These are phyloP conservation scores for Saussurea involucrata DNA, from an alignment of 129 eudicot genomes.

Conservation along the genomic window DNA sequence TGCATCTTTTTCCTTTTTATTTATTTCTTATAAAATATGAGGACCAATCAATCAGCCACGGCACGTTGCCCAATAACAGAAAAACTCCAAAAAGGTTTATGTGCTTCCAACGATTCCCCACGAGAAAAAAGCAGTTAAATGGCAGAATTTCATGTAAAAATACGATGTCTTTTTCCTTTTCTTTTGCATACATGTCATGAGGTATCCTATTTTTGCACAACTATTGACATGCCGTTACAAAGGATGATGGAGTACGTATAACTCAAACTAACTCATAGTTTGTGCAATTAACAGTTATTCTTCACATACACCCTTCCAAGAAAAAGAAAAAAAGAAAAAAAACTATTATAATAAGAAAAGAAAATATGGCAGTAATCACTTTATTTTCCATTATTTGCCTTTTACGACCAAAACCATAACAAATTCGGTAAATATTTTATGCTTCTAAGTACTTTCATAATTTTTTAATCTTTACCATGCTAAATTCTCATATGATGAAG, in stretches of 20 bases:
- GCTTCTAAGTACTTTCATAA: neutral
- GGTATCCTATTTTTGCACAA: neutral
- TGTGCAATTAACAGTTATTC: neutral
- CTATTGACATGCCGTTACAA: neutral
- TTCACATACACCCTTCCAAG: neutral
- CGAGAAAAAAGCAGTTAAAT: neutral
- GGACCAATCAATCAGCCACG: conserved; percentile 9
- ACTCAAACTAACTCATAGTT: neutral
- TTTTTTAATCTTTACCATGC: neutral
- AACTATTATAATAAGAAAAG: no score
- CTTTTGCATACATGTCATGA: neutral
- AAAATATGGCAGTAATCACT: neutral
- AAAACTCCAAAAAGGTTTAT: conserved; percentile 8
- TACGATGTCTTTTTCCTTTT: neutral
- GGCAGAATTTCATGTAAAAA: conserved; percentile 13
- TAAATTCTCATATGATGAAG: neutral
- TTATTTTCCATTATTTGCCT: neutral
- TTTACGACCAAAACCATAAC: neutral
- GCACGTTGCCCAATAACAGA: conserved; percentile 19
- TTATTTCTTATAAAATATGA: neutral
- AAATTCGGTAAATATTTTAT: neutral
- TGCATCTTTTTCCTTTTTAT: conserved; percentile 14
- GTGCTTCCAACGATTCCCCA: neutral
- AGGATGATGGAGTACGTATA: neutral
- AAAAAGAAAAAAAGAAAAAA: no score